Conservation (phyloP, 2,329 filamentous ascomycete species). For the Sphaceloma murrayae region DNA sequence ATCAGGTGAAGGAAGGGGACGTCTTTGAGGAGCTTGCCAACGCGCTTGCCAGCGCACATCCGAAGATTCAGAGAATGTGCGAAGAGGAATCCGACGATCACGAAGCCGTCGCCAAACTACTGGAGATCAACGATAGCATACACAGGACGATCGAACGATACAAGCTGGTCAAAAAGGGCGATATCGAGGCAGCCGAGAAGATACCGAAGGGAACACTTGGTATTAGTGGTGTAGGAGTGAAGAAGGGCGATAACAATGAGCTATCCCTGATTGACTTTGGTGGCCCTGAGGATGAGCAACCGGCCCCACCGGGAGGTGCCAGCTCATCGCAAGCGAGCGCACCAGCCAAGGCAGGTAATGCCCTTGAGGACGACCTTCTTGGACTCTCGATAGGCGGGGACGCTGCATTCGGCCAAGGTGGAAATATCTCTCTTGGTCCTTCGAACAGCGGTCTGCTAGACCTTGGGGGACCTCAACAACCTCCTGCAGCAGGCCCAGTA, state of each 20-base stretch:
- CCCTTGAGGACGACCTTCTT: conserved; percentile 81
- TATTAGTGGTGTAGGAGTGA: conserved; percentile 52
- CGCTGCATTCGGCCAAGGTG: conserved; percentile 59
- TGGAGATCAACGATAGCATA: conserved; percentile 99
- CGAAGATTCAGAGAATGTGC: conserved; percentile 99
- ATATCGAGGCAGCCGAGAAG: conserved; percentile 70
- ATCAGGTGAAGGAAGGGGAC: conserved; percentile 62
- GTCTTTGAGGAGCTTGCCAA: conserved; percentile 76
- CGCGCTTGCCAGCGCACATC: conserved; percentile 83
- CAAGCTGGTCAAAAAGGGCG: conserved; percentile 90
- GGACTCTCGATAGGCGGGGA: conserved; percentile 74
- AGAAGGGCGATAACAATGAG: conserved; percentile 62
- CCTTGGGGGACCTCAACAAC: conserved; percentile 15
- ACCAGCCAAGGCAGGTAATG: conserved; percentile 46
- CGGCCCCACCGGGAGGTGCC: conserved; percentile 24
- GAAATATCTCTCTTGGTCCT: conserved; percentile 71
- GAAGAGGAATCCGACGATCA: conserved; percentile 96
- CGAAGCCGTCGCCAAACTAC: conserved; percentile 86
- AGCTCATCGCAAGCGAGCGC: conserved; percentile 33
- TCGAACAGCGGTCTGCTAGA: conserved; percentile 18
- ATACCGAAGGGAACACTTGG: conserved; percentile 74
- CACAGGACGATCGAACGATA: conserved; percentile 92
- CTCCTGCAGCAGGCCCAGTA: conserved; percentile 26
- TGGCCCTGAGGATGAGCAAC: conserved; percentile 47
- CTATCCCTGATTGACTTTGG: conserved; percentile 91